Percentiles rank a stretch among this genome's conserved stretches.
These are phyloP conservation scores for Daedalea quercina DNA, from an alignment of 768 basidiomycete species.

Conservation along the genomic window DNA sequence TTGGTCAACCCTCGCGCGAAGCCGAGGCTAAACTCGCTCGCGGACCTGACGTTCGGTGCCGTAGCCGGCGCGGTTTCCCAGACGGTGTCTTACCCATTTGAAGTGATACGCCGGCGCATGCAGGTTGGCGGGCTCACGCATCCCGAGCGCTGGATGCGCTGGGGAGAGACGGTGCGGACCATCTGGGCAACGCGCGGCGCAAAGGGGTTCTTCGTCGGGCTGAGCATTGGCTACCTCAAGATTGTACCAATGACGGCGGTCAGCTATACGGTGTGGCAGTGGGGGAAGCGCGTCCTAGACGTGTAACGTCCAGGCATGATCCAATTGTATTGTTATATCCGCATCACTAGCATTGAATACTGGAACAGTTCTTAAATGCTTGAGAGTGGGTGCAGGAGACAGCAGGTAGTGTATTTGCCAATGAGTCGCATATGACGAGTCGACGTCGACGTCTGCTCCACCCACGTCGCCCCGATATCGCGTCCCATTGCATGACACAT, in stretches of 20 bases:
- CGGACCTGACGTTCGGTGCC: conserved; percentile 80
- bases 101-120: conserved; percentile 87
- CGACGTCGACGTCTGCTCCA: no score
- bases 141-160: conserved; percentile 72
- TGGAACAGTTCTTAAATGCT: no score
- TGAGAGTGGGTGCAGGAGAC: no score
- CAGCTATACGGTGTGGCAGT: conserved; percentile 88
- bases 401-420: no score
- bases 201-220: conserved; percentile 87
- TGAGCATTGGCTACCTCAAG: conserved; percentile 90
- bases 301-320: conserved; percentile 18
- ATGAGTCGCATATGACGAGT: no score
- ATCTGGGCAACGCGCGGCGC: conserved; percentile 69
- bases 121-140: conserved; percentile 85
- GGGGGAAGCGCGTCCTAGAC: conserved; percentile 48
- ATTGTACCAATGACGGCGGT: conserved; percentile 95
- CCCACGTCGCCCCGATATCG: no score
- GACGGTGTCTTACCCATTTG: conserved; percentile 91
- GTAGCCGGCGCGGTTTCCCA: conserved; percentile 81
- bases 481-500: no score
- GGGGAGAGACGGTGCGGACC: conserved; percentile 65
- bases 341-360: no score
- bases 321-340: no score
- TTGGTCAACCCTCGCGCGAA: conserved; percentile 10
- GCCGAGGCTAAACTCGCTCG: conserved; percentile 26